Evolutionary conservation across 2,329 filamentous ascomycete genomes (phyloP).

Genomic region (Parascedosporium putredinis): DNA sequence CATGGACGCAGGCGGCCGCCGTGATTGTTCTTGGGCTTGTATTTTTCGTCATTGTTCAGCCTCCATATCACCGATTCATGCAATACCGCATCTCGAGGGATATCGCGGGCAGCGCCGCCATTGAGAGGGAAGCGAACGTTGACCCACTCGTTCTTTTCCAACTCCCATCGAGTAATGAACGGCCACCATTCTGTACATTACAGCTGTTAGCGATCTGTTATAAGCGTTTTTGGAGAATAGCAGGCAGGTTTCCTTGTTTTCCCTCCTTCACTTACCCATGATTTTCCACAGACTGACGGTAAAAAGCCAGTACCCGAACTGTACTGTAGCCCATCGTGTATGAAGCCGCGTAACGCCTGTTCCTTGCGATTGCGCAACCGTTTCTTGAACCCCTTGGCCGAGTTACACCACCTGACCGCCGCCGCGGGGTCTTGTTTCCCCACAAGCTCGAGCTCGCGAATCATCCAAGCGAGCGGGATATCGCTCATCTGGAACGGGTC

Average conservation of each 20-base stretch:
- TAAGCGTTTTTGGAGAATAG: no score
- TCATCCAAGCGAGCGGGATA: conserved; percentile 61
- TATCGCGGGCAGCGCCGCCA: conserved; percentile 24
- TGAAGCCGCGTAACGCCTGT: conserved; percentile 20
- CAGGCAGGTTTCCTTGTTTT: no score
- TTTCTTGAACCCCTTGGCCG: conserved; percentile 21
- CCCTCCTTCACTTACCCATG: conserved; percentile 30
- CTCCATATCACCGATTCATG: conserved; percentile 27
- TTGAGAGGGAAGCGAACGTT: conserved; percentile 28
- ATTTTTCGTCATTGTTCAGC: conserved; percentile 18
- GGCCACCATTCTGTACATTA: conserved; percentile 27
- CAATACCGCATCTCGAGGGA: conserved; percentile 26
- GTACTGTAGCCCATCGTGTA: conserved; percentile 29
- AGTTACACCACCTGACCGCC: conserved; percentile 24
- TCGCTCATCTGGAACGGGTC: conserved; percentile 44
- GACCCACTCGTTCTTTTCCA: conserved; percentile 21
- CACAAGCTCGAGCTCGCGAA: conserved; percentile 36
- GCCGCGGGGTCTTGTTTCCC: conserved; percentile 20
- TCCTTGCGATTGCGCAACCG: conserved; percentile 20
- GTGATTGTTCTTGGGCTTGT: conserved; percentile 25
- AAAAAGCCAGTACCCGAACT: conserved; percentile 26
- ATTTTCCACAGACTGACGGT: conserved; percentile 30
- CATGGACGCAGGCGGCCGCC: conserved; percentile 20
- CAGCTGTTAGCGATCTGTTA: no score
- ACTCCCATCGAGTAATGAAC: conserved; percentile 29